phyloP scores from a whole-genome alignment of 2,329 filamentous ascomycete genomes.

The Leptoxyphium fumago region DNA sequence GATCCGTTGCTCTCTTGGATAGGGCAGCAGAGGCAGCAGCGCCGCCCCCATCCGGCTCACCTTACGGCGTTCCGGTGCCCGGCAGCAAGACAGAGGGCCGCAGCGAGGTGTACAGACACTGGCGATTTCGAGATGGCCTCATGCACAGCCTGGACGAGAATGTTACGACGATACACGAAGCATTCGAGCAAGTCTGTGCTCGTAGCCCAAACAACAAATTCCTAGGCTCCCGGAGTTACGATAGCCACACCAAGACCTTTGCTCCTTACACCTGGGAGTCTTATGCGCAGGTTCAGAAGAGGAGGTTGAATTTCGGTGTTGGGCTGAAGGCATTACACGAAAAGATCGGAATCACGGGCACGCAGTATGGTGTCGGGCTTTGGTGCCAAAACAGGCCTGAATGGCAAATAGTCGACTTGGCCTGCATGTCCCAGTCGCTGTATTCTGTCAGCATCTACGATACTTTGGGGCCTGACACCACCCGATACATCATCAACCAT shows the following conservation, averaged over 20 bases:
- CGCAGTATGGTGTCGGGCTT: slow-evolving; percentile 61
- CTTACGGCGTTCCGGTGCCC: slow-evolving; percentile 65
- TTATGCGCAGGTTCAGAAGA: slow-evolving; percentile 63
- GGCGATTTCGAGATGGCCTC: slow-evolving; percentile 57
- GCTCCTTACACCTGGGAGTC: slow-evolving; percentile 71
- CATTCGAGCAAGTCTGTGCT: slow-evolving; percentile 31
- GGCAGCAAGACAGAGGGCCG: slow-evolving; percentile 60
- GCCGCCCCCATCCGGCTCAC: slow-evolving; percentile 56
- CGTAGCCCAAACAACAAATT: slow-evolving; percentile 53
- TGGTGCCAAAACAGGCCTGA: slow-evolving; percentile 82
- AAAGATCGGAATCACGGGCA: slow-evolving; percentile 49
- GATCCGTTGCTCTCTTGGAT: no score
- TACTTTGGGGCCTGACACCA: slow-evolving; percentile 78
- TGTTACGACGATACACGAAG: slow-evolving; percentile 19
- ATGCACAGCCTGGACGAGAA: slow-evolving; percentile 58
- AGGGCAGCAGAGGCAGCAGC: no score
- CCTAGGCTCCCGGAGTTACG: slow-evolving; percentile 69
- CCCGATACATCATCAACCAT: slow-evolving; percentile 93
- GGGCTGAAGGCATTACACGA: slow-evolving; percentile 74
- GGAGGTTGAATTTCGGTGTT: slow-evolving; percentile 71
- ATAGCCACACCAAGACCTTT: slow-evolving; percentile 57
- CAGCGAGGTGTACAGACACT: slow-evolving; percentile 69
- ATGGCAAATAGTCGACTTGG: slow-evolving; percentile 83
- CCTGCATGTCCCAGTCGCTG: slow-evolving; percentile 70
- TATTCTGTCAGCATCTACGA: slow-evolving; percentile 93